These are phyloP conservation scores for Sclerotiophoma versabilis DNA, from an alignment of 2,329 filamentous ascomycete species.

Conservation along the genomic window DNA sequence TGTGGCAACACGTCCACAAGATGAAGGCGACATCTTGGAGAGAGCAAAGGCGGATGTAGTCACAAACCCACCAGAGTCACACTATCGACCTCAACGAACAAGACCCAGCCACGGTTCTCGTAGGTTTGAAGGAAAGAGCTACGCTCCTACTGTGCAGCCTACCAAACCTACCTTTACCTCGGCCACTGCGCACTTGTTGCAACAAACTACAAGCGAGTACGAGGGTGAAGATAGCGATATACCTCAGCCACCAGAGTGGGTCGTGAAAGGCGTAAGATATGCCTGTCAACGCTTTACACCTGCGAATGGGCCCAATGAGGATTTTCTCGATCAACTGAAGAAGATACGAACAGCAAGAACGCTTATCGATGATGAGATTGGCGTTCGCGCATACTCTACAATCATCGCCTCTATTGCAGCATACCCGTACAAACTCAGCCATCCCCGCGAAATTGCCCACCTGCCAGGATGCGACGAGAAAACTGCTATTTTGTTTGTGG, in stretches of 20 bases:
- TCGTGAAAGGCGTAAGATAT: slow-evolving; percentile 69
- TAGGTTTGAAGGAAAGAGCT: slow-evolving; percentile 44
- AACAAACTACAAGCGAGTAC: slow-evolving; percentile 79
- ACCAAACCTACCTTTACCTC: slow-evolving; percentile 19
- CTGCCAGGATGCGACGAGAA: slow-evolving; percentile 85
- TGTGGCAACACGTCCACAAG: slow-evolving; percentile 29
- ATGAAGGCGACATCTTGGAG: slow-evolving; percentile 54
- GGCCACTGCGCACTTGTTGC: slow-evolving; percentile 57
- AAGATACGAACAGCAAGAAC: slow-evolving; percentile 76
- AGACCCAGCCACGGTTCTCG: slow-evolving; percentile 31
- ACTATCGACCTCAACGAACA: slow-evolving; percentile 21
- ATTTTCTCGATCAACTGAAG: slow-evolving; percentile 76
- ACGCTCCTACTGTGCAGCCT: slow-evolving; percentile 32
- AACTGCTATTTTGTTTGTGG: slow-evolving; percentile 77
- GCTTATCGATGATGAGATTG: slow-evolving; percentile 77
- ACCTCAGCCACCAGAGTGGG: slow-evolving; percentile 75
- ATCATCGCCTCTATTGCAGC: slow-evolving; percentile 84
- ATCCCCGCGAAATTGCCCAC: slow-evolving; percentile 51
- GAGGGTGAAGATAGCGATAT: slow-evolving; percentile 63
- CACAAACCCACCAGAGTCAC: slow-evolving; percentile 18
- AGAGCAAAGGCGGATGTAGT: slow-evolving; percentile 61
- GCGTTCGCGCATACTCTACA: slow-evolving; percentile 84
- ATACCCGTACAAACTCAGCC: slow-evolving; percentile 70
- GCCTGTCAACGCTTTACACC: slow-evolving; percentile 83
- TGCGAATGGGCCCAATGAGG: slow-evolving; percentile 71